Evolutionary conservation across 306 rosid genomes (phyloP).

Genomic region (Begonia loranthoides): DNA sequence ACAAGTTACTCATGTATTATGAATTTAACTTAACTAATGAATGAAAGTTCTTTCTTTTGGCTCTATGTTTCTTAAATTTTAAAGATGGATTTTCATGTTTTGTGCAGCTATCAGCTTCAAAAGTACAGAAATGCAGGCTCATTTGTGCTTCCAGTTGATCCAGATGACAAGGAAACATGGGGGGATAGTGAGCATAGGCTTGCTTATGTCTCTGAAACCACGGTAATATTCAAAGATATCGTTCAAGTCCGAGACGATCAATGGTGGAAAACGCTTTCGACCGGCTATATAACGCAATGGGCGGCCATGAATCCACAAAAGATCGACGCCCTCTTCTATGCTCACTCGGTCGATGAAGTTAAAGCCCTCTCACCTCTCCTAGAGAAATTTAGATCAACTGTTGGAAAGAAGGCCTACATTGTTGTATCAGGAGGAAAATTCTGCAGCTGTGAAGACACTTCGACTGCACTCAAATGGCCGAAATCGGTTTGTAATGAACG

Average conservation of each 20-base stretch:
- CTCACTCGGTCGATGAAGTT: constrained; percentile 65
- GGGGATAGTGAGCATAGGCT: constrained; percentile 97
- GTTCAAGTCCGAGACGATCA: constrained; percentile 93
- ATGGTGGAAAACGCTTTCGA: constrained; percentile 93
- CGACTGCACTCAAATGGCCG: constrained; percentile 70
- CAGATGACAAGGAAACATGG: constrained; percentile 89
- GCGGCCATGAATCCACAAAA: constrained; percentile 94
- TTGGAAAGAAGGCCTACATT: constrained; percentile 76
- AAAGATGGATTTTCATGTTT: too few species aligned
- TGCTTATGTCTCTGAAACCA: constrained; percentile 92
- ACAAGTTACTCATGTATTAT: too few species aligned
- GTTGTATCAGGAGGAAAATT: constrained; percentile 61
- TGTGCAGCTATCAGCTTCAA: constrained; percentile 75
- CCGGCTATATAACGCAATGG: constrained; percentile 89
- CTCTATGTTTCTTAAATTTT: too few species aligned
- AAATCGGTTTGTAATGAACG: constrained; percentile 61
- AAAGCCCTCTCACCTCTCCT: constrained; percentile 77
- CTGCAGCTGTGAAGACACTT: constrained; percentile 73
- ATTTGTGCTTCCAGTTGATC: constrained; percentile 78
- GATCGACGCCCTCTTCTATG: constrained; percentile 85
- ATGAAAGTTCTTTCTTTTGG: too few species aligned
- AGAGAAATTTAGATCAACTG: constrained; percentile 63
- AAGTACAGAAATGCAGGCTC: constrained; percentile 88
- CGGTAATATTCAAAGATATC: constrained; percentile 86
- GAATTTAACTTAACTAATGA: too few species aligned